These are phyloP conservation scores for Prosopis cineraria DNA, from an alignment of 306 rosid species.

Conservation along the genomic window DNA sequence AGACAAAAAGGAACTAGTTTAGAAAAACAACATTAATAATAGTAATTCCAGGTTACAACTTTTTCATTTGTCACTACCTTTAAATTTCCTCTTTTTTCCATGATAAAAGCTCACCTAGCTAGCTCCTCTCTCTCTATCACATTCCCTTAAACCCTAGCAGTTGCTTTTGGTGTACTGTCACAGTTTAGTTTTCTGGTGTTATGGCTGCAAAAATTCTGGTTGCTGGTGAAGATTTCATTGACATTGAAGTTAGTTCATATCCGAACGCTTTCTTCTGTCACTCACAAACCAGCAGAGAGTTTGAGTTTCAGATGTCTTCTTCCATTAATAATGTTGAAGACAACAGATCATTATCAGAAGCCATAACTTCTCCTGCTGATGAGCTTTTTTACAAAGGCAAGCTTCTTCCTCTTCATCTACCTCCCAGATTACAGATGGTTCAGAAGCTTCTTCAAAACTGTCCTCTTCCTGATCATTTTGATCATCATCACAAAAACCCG, in stretches of 20 bases:
- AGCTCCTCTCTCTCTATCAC: background rate
- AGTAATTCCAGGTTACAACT: conserved; percentile 32
- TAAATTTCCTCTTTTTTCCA: too few species aligned
- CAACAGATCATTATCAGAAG: conserved; percentile 47
- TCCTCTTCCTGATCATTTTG: conserved; percentile 37
- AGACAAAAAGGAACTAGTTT: background rate
- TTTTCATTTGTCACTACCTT: conserved; percentile 32
- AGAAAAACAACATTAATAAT: background rate
- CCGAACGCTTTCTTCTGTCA: conserved; percentile 47
- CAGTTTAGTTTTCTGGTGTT: conserved; percentile 3
- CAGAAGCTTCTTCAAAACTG: conserved; percentile 75
- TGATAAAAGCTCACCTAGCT: conserved; percentile 32
- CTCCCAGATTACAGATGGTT: conserved; percentile 89
- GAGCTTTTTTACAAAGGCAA: conserved; percentile 99
- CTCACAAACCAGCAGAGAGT: conserved; percentile 65
- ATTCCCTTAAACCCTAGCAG: background rate
- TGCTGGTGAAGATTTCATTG: conserved; percentile 88
- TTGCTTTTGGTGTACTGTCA: background rate
- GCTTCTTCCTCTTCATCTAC: conserved; percentile 97
- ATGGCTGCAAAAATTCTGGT: conserved; percentile 61
- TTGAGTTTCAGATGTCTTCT: conserved; percentile 97
- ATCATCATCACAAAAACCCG: conserved; percentile 41
- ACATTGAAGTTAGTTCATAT: conserved; percentile 84
- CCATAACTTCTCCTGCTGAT: conserved; percentile 94
- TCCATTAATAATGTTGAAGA: conserved; percentile 47